Percentiles rank a stretch among this genome's conserved stretches.
These are phyloP conservation scores for Omphalotus olearius DNA, from an alignment of 1,284 basidiomycete genomes.

Conservation along the genomic window DNA sequence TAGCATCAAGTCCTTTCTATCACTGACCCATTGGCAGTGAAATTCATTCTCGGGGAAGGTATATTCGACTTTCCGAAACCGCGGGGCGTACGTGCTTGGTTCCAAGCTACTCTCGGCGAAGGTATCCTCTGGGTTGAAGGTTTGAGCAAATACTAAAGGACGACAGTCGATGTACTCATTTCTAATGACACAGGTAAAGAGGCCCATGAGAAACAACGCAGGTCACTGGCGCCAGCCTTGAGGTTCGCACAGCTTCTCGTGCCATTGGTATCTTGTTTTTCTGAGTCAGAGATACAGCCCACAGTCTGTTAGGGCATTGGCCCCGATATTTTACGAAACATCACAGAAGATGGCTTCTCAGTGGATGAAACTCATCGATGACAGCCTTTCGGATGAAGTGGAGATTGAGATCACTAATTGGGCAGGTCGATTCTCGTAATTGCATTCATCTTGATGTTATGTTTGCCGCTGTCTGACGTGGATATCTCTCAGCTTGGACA, in stretches of 20 bases:
- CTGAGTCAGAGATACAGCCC: conserved; percentile 28
- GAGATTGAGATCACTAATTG: conserved; percentile 53
- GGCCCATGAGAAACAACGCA: conserved; percentile 49
- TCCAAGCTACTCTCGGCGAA: conserved; percentile 50
- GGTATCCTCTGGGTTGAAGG: conserved; percentile 64
- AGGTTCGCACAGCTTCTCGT: conserved; percentile 30
- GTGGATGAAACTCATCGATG: conserved; percentile 43
- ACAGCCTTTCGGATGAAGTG: conserved; percentile 28
- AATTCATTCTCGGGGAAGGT: conserved; percentile 46
- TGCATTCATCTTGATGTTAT: conserved; percentile 9
- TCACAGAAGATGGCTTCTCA: conserved; percentile 42
- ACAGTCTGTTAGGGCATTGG: conserved; percentile 46
- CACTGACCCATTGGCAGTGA: conserved; percentile 46
- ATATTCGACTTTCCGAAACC: conserved; percentile 57
- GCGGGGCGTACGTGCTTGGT: conserved; percentile 55
- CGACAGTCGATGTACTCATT: neutral
- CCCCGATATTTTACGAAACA: conserved; percentile 45
- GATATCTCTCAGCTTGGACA: conserved; percentile 41
- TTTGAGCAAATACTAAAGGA: conserved; percentile 15
- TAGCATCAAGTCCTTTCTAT: conserved; percentile 54
- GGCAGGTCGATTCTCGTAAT: conserved; percentile 56
- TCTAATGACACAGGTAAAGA: conserved; percentile 36
- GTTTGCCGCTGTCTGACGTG: neutral
- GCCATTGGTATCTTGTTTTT: neutral
- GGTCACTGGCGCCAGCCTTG: conserved; percentile 47